Conservation (phyloP, 2,329 filamentous ascomycete genomes). For the Aspergillus brasiliensis region DNA sequence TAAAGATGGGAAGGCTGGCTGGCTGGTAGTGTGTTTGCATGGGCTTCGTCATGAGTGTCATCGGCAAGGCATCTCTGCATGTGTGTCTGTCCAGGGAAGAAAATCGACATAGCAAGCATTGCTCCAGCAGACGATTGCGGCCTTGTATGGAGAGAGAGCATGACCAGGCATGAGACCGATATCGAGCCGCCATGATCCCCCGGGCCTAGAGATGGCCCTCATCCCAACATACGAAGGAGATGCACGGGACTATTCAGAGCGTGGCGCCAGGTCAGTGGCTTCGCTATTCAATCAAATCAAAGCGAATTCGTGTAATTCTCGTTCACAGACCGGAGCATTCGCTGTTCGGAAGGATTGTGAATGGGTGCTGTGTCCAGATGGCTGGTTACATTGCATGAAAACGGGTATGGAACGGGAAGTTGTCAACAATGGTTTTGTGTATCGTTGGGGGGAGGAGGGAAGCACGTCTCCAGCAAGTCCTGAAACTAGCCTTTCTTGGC, state of each 20-base stretch:
- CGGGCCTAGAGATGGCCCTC: not conserved
- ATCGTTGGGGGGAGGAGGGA: not conserved
- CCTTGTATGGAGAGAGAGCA: not conserved
- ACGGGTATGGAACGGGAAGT: slow-evolving; percentile 7
- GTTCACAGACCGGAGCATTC: slow-evolving; percentile 3
- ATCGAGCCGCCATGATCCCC: not conserved
- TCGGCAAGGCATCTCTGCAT: slow-evolving; percentile 2
- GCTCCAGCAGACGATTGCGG: not conserved
- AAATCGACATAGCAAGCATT: not conserved
- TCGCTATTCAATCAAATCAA: not conserved
- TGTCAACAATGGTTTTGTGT: slow-evolving; percentile 10
- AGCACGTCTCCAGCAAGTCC: not conserved
- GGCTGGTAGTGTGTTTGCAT: no score
- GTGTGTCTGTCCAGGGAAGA: not conserved
- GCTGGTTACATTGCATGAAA: slow-evolving; percentile 24
- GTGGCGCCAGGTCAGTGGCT: not conserved
- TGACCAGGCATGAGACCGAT: not conserved
- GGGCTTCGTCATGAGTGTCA: not conserved
- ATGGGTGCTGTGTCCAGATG: slow-evolving; percentile 10
- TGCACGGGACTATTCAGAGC: not conserved
- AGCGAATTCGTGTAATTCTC: slow-evolving; percentile 9
- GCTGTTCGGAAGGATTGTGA: slow-evolving; percentile 4
- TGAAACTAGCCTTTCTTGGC: slow-evolving; percentile 1
- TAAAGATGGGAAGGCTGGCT: not conserved
- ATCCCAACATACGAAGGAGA: not conserved